Percentiles rank a stretch among this genome's conserved stretches.
Evolutionary conservation across 345 rosid species (phyloP).

Genomic region (Raphanus sativus): DNA sequence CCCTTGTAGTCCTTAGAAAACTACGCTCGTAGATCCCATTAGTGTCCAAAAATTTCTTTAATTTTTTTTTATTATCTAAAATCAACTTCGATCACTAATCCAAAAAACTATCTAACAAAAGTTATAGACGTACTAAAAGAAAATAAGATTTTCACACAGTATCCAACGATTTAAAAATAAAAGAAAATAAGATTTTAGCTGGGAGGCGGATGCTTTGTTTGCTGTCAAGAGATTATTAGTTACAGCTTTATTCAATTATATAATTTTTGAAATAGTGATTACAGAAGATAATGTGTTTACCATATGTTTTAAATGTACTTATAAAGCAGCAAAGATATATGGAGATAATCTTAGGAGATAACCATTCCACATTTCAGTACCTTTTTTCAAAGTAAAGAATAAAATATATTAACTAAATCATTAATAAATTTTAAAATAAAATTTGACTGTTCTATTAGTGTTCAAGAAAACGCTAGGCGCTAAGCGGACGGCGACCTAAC

Average conservation of each 20-base stretch:
- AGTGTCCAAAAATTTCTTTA: not conserved
- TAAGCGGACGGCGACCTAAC: too few species aligned
- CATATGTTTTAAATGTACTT: not conserved
- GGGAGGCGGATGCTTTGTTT: not conserved
- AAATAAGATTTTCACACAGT: too few species aligned
- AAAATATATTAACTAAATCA: too few species aligned
- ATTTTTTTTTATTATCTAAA: not conserved
- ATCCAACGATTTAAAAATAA: not conserved
- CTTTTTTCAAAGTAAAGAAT: too few species aligned
- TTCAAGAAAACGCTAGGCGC: too few species aligned
- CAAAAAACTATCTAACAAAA: not conserved
- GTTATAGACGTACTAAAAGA: too few species aligned
- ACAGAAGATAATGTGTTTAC: not conserved
- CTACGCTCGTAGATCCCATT: not conserved
- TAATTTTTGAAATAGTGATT: not conserved
- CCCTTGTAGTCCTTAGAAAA: too few species aligned
- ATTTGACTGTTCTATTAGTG: too few species aligned
- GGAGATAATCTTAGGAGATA: conserved; percentile 18
- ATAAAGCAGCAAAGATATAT: not conserved
- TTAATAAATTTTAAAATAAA: too few species aligned
- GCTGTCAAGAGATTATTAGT: not conserved
- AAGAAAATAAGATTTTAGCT: not conserved
- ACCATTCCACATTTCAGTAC: not conserved
- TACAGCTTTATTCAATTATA: not conserved
- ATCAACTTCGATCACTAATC: not conserved